Base-by-base conservation (phyloP, 1,284 basidiomycete species). In the Fomes fomentarius region DNA sequence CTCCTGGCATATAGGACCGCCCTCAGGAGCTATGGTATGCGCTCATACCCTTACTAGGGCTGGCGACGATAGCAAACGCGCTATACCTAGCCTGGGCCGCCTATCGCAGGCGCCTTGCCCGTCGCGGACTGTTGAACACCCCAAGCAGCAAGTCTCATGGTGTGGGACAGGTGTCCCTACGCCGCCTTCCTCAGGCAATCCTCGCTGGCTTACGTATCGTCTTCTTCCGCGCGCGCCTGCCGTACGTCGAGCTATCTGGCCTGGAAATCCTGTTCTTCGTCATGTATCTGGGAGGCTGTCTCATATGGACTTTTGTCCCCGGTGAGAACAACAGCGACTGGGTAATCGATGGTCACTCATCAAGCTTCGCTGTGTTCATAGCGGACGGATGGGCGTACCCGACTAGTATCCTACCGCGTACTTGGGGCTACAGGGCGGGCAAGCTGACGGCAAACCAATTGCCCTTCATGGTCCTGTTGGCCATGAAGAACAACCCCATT, bases 401-500 rank as follows among this genome's bases (percentile, higher is more conserved):
- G 4, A 47, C 58, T 21, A 54, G 64, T 38, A 57, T 67, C 4
- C 39, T 49, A 9, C 53, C 63, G 11, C 58, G 45, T 4, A 60
- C 60, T 21, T 71, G 62, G 56, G 60, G 66, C 6, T 69, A 70
- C 40, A 66, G 70, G 50, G 60, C 72, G 5, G 74, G 67, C 5
- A 68, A 69, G 60, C 63, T 75, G 21, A 71, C 71, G 12, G 69
- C 69, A 1, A 65, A 64, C 2, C 76, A 78, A 52, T 58, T 76
- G 6, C 73, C 74, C 2, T 61, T 78, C 33, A 71, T 76, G 22
- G 69, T 76, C 26, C 71, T 68, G 22, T 63, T 78, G 3, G 69
- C 73, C 0, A 63, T 69, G 43, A 76, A 74, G 64, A 78, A 77
- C 63, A 78, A 75, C 56, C 50, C 74, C 31, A 68, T 78, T 34